A percentile compares a stretch with the other conserved stretches of the same genome.
These are phyloP conservation scores for Galium porrigens DNA, from an alignment of 305 asterid genomes.

Conservation along the genomic window DNA sequence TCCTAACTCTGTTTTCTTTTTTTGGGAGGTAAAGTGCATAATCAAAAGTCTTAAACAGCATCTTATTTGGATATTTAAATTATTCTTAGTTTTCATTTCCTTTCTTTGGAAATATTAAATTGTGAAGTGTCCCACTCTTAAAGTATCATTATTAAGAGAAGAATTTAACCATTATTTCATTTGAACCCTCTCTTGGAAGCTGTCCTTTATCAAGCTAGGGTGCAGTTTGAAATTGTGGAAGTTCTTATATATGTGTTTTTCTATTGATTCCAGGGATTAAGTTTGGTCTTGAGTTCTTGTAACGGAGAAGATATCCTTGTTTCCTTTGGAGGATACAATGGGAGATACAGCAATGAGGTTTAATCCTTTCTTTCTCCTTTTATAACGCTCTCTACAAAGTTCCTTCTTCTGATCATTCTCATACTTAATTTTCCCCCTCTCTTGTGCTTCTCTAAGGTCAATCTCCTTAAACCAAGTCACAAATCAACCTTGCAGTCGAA, in stretches of 20 bases:
- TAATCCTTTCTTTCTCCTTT: constrained; percentile 18
- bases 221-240: not conserved
- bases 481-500: constrained; percentile 71
- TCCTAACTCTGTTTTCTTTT: not conserved
- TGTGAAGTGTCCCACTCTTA: not conserved
- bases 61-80: not conserved
- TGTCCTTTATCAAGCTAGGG: not conserved
- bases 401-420: constrained; percentile 10
- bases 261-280: constrained; percentile 52
- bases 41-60: not conserved
- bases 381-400: not conserved
- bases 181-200: not conserved
- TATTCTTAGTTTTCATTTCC: not conserved
- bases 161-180: too few relatives aligned
- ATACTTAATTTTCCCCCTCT: constrained; percentile 16
- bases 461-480: constrained; percentile 89
- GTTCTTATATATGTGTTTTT: constrained; percentile 3
- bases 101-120: not conserved
- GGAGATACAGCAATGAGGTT: constrained; percentile 93
- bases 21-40: not conserved
- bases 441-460: constrained; percentile 38
- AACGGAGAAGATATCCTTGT: constrained; percentile 80
- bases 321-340: constrained; percentile 93
- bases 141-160: too few relatives aligned
- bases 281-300: constrained; percentile 69